Evolutionary conservation across 2,329 filamentous ascomycete species (phyloP), one percentile per base, ranked within the genome.

Genomic region (Calonectria hongkongensis): DNA sequence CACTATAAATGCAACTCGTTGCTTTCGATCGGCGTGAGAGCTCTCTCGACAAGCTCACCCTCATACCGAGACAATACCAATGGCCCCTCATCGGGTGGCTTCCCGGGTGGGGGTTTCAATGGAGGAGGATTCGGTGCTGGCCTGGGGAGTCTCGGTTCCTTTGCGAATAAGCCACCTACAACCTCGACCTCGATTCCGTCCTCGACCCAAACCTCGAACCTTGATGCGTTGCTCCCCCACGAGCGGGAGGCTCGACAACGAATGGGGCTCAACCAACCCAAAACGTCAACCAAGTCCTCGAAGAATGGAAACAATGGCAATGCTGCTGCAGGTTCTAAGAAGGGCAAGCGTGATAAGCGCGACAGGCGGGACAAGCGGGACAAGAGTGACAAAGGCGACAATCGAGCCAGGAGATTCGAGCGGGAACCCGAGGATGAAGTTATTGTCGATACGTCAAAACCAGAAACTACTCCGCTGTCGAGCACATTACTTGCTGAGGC

Each of bases 241-340:
- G 85, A 86, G 68, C 62, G 76, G n/a, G 81, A 81, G 45, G 85
- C 85, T 43, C 82, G 83, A 12, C 67, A 79, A 64, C 80, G 76
- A 62, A 78, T 80, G 64, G 74, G 78, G 27, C 48, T 76, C 10
- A 66, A 73, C 30, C 65, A 74, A 25, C 72, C 76, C 58, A 79
- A 77, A 50, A 50, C 72, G 28, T 21, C 66, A 27, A n/a, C 50
- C 48, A 70, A 54, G 21, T 13, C 54, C 25, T 43, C 68, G 21
- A 69, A 68, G n/a, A 70, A 70, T 21, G 66, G 41, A 27, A 71
- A 65, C 50, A 68, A 64, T 21, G 64, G 30, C 25, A 69, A 68
- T n/a, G 27, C 64, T n/a, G 18, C 39, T 25, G 12, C 21, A 15
- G 25, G 36, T 13, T 45, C 56, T 4, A 66, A 71, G 63, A 36